Evolutionary conservation across 2,329 filamentous ascomycete species (phyloP), one percentile per base, ranked within the genome.

Genomic region (Cordyceps cateniannulata): DNA sequence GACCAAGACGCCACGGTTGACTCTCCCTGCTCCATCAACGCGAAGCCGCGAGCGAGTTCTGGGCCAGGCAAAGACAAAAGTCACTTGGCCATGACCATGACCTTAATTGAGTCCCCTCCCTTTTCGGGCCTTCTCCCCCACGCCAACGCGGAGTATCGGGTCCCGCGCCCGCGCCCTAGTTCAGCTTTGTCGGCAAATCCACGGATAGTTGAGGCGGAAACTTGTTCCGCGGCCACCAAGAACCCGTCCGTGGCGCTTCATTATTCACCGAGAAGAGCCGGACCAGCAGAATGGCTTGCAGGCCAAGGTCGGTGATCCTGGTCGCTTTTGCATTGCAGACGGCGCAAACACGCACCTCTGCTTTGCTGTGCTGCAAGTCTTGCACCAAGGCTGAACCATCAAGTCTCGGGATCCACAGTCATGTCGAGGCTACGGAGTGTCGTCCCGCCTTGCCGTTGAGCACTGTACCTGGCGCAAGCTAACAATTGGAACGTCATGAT

Each of bases 121-220:
- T 50, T 58, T 60, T 60, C 58, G 58, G 58, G 49, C 58, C 58
- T 52, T 60, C 51, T 60, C 58, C 49, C 57, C 57, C 48, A 6
- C 49, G 3, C 14, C 49, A 5, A 24, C 58, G 49, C 40, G 58
- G 58, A 60, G 49, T 60, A 42, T 60, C 58, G 58, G 58, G 24
- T 35, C 24, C 9, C 45, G 10, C 51, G n/a, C 47, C 56, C 22
- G 25, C 32, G n/a, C 14, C 25, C 25, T 22, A 18, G n/a, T 16
- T 29, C 44, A 29, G 20, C 55, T 40, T 44, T 44, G n/a, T 42
- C 45, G 55, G 29, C 32, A 58, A 58, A 58, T 27, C 18, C 35
- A 50, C 35, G 55, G 55, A 45, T 29, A 27, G 20, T 3, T 20
- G 42, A 4, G 10, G 22, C 44, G 44, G 22, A 35, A 44, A 16